Conservation (phyloP, 164 flowering plant genomes). For the Vitis rupestris region DNA sequence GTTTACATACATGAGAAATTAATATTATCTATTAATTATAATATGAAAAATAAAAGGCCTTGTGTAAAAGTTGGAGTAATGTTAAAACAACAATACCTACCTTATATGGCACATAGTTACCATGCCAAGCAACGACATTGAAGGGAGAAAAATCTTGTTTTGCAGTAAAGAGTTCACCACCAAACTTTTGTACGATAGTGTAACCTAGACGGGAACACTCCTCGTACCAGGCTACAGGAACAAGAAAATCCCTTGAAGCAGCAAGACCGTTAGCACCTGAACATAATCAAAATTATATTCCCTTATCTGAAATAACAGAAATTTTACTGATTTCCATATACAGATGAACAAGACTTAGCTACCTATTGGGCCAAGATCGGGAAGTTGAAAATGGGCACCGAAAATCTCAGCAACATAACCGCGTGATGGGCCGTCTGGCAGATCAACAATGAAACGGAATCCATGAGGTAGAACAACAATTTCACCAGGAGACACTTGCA, state of each 20-base stretch:
- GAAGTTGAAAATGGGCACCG: constrained; percentile 90
- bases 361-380: constrained; percentile 99
- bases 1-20: no score
- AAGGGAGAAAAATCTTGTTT: constrained; percentile 95
- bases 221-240: constrained; percentile 86
- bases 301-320: neutral
- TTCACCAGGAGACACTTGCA: constrained; percentile 88
- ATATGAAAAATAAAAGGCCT: no score
- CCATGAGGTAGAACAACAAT: constrained; percentile 87
- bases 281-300: constrained; percentile 6
- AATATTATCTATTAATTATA: no score
- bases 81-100: constrained; percentile 28
- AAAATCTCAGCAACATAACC: constrained; percentile 94
- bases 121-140: constrained; percentile 99
- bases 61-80: neutral
- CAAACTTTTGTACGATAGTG: constrained; percentile 80
- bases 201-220: constrained; percentile 51
- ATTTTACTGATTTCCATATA: neutral
- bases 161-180: constrained; percentile 92
- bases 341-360: constrained; percentile 10
- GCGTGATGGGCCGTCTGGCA: constrained; percentile 93
- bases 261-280: constrained; percentile 98
- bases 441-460: constrained; percentile 67
- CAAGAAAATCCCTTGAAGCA: constrained; percentile 86
- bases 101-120: constrained; percentile 96